Evolutionary conservation across 441 rosid species (phyloP).

Genomic region (Monsonia emarginata): DNA sequence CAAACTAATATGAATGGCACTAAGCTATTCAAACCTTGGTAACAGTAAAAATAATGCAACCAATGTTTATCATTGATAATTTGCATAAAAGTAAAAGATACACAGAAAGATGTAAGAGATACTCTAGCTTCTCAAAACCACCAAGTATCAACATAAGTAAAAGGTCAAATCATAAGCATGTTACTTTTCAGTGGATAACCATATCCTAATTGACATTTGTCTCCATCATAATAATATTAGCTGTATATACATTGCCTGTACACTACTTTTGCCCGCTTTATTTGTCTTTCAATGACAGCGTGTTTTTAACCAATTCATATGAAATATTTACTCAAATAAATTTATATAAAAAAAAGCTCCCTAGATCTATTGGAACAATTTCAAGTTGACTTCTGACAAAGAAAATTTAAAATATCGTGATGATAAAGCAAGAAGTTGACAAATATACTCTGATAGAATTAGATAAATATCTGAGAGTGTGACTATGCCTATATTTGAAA

Average conservation of each 20-base stretch:
- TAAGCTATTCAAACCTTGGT: background rate
- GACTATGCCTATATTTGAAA: no score
- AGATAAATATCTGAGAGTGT: no score
- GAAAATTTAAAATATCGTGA: no score
- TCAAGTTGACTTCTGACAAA: no score
- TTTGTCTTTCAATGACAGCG: background rate
- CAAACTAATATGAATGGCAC: background rate
- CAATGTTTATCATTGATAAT: background rate
- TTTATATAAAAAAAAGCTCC: no score
- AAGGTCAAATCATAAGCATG: background rate
- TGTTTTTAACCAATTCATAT: background rate
- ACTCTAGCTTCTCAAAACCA: background rate
- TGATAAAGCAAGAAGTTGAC: no score
- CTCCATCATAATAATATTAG: background rate
- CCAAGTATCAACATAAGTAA: background rate
- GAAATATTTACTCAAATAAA: no score
- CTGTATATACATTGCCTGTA: background rate
- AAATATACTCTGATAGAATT: no score
- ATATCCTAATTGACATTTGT: background rate
- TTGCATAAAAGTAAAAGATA: background rate
- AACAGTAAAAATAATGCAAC: background rate
- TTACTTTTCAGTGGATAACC: background rate
- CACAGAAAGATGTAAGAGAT: background rate
- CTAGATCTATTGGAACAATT: no score
- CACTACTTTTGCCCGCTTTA: no score